Evolutionary conservation across 805 yeast genomes (phyloP), one percentile per base, ranked within the genome.

Genomic region (Hanseniaspora hatyaiensis): DNA sequence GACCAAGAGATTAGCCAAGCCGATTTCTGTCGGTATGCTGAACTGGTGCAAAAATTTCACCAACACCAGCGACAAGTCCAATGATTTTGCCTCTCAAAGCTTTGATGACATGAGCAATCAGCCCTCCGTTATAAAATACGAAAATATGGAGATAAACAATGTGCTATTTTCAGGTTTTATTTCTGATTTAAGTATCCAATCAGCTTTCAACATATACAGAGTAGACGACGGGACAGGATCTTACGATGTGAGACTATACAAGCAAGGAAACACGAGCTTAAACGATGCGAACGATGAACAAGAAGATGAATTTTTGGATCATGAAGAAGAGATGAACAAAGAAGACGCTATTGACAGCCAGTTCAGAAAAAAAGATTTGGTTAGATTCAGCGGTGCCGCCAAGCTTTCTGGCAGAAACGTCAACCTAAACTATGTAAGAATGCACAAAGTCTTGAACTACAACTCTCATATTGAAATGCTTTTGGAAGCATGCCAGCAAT

Each of bases 391-490:
- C 9, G 49, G 49, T 34, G 42, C 49, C 8, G 34, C 40, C 6
- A 45, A 45, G 31, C 16, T 37, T n/a, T 80, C 81, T 59, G 71
- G 75, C 51, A 77, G 74, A 39, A 80, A 75, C 59, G 77, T 77
- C 52, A 75, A 73, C 50, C 65, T 83, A 19, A 84, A 80, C 57
- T 74, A 78, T 52, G 78, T 85, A 18, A 71, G 72, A 3, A 71
- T 81, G 38, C 72, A 70, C 30, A 72, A 69, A 50, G 64, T 83
- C 20, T 67, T 64, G 4, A 82, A 80, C 57, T 80, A 73, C 60
- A 82, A 82, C 59, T 80, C 79, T 56, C 75, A 82, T 8, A 57
- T 79, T 24, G 76, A 81, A 54, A 92, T 82, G 62, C 73, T 75
- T 55, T 63, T 83, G 49, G 74, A 75, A 52, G 83, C 82, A 3